A percentile compares a stretch with the other conserved stretches of the same genome.
Evolutionary conservation across 768 basidiomycete species (phyloP).

Genomic region (Leccinum arenicola): DNA sequence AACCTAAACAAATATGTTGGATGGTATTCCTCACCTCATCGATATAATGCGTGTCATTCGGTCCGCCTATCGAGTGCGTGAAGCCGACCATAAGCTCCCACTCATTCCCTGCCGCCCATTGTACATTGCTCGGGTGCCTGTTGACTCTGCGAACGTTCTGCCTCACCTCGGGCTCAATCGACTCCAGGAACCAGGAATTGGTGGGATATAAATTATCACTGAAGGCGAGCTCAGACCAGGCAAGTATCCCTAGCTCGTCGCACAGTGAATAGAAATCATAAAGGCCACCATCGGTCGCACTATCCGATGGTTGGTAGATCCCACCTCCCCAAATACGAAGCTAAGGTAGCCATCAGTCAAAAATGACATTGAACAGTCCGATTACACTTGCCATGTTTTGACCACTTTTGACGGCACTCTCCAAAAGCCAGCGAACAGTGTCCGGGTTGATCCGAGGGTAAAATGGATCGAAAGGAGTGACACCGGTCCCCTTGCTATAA

Average conservation of each 20-base stretch:
- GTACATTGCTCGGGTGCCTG: slow-evolving; percentile 52
- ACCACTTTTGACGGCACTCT: slow-evolving; percentile 51
- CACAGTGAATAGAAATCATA: slow-evolving; percentile 58
- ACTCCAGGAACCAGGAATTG: slow-evolving; percentile 50
- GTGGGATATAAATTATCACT: slow-evolving; percentile 56
- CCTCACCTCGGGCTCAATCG: slow-evolving; percentile 53
- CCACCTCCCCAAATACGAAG: slow-evolving; percentile 62
- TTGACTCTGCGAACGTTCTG: slow-evolving; percentile 49
- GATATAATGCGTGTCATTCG: slow-evolving; percentile 20
- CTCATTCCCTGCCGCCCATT: slow-evolving; percentile 54
- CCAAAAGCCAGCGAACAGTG: slow-evolving; percentile 51
- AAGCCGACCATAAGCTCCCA: slow-evolving; percentile 41
- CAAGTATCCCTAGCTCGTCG: slow-evolving; percentile 59
- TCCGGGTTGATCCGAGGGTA: slow-evolving; percentile 50
- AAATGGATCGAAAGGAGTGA: slow-evolving; percentile 62
- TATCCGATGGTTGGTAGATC: slow-evolving; percentile 45
- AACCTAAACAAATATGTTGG: neutral
- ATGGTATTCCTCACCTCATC: slow-evolving; percentile 39
- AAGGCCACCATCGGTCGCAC: slow-evolving; percentile 39
- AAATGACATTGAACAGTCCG: neutral
- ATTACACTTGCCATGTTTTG: slow-evolving; percentile 53
- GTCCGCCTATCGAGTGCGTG: neutral
- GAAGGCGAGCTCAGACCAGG: slow-evolving; percentile 48
- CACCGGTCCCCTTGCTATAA: slow-evolving; percentile 53
- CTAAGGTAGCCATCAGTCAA: slow-evolving; percentile 25